These are phyloP conservation scores for Phyllosticta citribraziliensis DNA, from an alignment of 2,329 filamentous ascomycete genomes.

Conservation along the genomic window DNA sequence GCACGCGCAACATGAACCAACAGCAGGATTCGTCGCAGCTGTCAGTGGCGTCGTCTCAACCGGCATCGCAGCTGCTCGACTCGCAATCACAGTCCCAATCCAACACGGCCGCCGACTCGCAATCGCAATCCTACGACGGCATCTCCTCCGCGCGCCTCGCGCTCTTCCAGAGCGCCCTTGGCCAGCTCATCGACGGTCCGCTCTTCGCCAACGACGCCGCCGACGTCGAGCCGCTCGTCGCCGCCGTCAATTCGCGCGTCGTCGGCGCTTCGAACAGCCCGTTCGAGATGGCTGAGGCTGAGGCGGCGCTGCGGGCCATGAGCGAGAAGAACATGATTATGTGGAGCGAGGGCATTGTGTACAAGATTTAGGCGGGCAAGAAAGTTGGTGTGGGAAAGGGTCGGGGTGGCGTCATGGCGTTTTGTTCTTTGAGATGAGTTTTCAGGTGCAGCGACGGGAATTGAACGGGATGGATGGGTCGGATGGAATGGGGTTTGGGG, in stretches of 20 bases:
- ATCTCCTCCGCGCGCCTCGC: slow-evolving; percentile 56
- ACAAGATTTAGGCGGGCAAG: slow-evolving; percentile 30
- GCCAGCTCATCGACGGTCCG: slow-evolving; percentile 68
- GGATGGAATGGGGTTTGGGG: too few relatives aligned
- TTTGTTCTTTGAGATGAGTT: too few relatives aligned
- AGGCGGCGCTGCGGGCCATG: slow-evolving; percentile 69
- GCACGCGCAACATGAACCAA: slow-evolving; percentile 27
- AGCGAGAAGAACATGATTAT: slow-evolving; percentile 83
- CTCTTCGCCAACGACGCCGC: slow-evolving; percentile 86
- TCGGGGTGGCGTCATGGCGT: too few relatives aligned
- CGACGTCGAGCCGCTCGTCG: slow-evolving; percentile 62
- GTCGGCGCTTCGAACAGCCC: slow-evolving; percentile 35
- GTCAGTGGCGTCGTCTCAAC: slow-evolving; percentile 71
- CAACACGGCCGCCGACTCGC: slow-evolving; percentile 23
- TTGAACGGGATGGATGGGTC: too few relatives aligned
- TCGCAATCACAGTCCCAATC: slow-evolving; percentile 9
- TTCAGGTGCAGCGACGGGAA: too few relatives aligned
- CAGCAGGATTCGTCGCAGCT: slow-evolving; percentile 42
- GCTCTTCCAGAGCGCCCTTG: slow-evolving; percentile 70
- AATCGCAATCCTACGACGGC: slow-evolving; percentile 11
- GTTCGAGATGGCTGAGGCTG: slow-evolving; percentile 64
- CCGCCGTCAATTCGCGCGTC: slow-evolving; percentile 67
- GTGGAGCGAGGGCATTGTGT: slow-evolving; percentile 43
- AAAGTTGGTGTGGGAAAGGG: too few relatives aligned
- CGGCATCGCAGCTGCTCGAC: slow-evolving; percentile 58